Evolutionary conservation across 202 grass and related monocot species (phyloP).

Genomic region (Digitaria exilis): DNA sequence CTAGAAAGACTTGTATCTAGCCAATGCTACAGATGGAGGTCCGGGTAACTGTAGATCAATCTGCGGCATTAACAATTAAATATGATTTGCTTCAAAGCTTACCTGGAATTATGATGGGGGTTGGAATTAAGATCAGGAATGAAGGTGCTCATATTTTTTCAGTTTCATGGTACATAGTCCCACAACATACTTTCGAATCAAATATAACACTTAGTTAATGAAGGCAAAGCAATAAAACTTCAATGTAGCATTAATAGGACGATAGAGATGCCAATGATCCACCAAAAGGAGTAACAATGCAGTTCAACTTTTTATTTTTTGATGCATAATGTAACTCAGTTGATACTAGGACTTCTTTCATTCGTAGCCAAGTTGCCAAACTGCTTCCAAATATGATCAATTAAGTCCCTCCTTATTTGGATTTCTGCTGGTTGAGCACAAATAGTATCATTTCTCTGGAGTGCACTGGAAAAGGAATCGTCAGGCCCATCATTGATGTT

Average conservation of each 20-base stretch:
- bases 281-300: slow-evolving; percentile 2
- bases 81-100: background rate
- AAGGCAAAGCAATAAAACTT: background rate
- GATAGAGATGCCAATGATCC: background rate
- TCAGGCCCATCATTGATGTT: slow-evolving; percentile 7
- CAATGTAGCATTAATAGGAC: background rate
- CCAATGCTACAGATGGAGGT: background rate
- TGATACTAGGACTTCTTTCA: background rate
- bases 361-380: slow-evolving; percentile 27
- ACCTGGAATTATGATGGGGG: background rate
- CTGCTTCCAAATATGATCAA: slow-evolving; percentile 44
- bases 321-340: background rate
- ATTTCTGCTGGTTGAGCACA: slow-evolving; percentile 31
- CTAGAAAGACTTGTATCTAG: background rate
- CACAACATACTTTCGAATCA: background rate
- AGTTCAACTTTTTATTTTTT: background rate
- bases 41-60: background rate
- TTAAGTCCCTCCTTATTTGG: slow-evolving; percentile 34
- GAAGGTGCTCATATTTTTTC: slow-evolving; percentile 11
- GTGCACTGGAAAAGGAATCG: slow-evolving; percentile 8
- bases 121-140: background rate
- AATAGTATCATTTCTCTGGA: slow-evolving; percentile 24
- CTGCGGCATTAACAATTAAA: background rate
- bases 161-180: background rate
- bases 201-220: background rate